Evolutionary conservation across 2,329 filamentous ascomycete genomes (phyloP), one percentile per base, ranked within the genome.

Genomic region (Penicillium aurantiogriseum): DNA sequence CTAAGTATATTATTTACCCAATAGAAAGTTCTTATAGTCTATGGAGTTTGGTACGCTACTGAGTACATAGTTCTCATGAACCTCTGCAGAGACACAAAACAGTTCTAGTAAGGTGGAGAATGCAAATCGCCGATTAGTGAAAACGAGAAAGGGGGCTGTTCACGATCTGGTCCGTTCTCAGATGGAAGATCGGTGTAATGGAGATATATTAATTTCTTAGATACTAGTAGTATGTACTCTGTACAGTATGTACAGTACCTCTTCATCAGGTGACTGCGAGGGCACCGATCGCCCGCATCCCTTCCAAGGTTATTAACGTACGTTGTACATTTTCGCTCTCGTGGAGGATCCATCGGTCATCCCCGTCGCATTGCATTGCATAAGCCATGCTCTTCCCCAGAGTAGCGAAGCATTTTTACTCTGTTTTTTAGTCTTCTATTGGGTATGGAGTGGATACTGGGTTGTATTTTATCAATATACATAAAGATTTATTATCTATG

Each of bases 321-420:
- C 27, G 43, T 31, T 45, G 27, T 25, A 27, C 23, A 23, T 31
- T 31, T 27, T 23, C 15, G 2, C 51, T 61, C 63, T 64, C 61
- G 58, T 63, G 62, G 56, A 50, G 53, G 54, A 62, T 61, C 63
- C 58, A 56, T 51, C 63, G 40, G 56, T 19, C 56, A 51, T 52
- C 59, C 62, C 56, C 54, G 62, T 61, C 62, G 65, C 65, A 67
- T 67, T 65, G 65, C 65, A 65, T 67, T 66, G 65, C 65, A 67
- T 64, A 53, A 59, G 52, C 60, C 58, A 63, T 59, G 27, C 51
- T 59, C 48, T 63, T 62, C 54, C 62, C 61, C 63, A 44, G 63
- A 54, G 58, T 59, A 44, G 27, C 17, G 23, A 45, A 44, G 50
- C 29, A 45, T 27, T 36, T 15, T 45, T 10, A 33, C 49, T 51